phyloP scores from a whole-genome alignment of 140 eudicot species.

The Oenanthe javanica region DNA sequence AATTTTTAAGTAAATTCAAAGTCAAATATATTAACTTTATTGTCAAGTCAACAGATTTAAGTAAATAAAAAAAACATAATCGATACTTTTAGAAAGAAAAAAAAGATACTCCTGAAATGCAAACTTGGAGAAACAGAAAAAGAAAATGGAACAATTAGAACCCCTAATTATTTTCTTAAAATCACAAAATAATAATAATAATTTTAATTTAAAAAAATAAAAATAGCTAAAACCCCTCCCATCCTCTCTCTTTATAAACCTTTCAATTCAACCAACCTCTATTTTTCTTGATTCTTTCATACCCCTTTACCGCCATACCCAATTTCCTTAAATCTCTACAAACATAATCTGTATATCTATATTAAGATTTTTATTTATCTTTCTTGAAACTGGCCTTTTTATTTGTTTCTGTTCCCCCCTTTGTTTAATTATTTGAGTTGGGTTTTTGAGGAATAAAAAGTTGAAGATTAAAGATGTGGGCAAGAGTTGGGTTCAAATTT shows the following conservation, averaged over 20 bases:
- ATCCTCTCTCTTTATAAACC: conserved; percentile 13
- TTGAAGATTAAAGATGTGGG: conserved; percentile 27
- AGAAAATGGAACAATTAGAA: not conserved
- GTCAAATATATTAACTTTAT: no score
- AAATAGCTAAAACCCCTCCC: conserved; percentile 17
- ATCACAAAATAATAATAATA: not conserved
- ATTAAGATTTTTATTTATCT: not conserved
- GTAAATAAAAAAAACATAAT: no score
- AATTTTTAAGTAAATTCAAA: no score
- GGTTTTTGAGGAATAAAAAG: not conserved
- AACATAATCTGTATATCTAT: not conserved
- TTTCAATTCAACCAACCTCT: not conserved
- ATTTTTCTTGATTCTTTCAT: not conserved
- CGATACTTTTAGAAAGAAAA: no score
- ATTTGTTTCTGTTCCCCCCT: not conserved
- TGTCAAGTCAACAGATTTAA: no score
- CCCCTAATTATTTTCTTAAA: not conserved
- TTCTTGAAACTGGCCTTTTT: not conserved
- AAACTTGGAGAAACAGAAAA: not conserved
- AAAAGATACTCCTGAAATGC: no score
- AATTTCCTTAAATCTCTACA: not conserved
- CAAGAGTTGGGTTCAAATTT: conserved; percentile 43
- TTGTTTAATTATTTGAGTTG: not conserved
- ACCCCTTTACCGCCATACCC: conserved; percentile 4
- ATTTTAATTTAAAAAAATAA: not conserved